Evolutionary conservation across 306 rosid species (phyloP).

Genomic region (Nissolia schottii): DNA sequence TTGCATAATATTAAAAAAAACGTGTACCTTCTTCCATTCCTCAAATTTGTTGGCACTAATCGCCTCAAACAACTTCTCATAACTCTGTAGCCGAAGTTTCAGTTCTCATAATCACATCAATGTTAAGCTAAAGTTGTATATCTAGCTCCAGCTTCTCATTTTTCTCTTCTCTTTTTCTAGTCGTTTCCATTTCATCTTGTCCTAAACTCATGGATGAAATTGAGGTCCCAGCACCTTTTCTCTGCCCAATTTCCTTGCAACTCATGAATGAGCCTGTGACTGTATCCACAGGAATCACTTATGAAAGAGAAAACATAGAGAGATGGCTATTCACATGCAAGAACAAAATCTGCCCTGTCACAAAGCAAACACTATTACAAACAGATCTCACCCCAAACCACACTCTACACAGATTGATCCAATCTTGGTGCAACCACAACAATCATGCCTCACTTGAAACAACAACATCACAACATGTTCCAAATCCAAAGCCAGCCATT

Average conservation of each 20-base stretch:
- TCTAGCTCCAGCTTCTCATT: not conserved
- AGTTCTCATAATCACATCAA: not conserved
- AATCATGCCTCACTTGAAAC: constrained; percentile 33
- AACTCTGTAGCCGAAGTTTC: not conserved
- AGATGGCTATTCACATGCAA: constrained; percentile 50
- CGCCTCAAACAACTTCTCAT: not conserved
- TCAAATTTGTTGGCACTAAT: not conserved
- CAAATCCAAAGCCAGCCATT: constrained; percentile 43
- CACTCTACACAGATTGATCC: constrained; percentile 63
- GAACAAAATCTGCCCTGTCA: constrained; percentile 45
- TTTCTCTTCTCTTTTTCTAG: not conserved
- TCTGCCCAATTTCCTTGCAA: constrained; percentile 67
- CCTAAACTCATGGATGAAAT: constrained; percentile 30
- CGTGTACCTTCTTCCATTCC: not conserved
- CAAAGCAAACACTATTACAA: constrained; percentile 39
- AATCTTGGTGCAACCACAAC: constrained; percentile 53
- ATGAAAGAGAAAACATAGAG: constrained; percentile 54
- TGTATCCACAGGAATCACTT: constrained; percentile 63
- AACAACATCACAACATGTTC: constrained; percentile 36
- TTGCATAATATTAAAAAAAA: not conserved
- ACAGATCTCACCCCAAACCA: constrained; percentile 65
- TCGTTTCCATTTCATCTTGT: not conserved
- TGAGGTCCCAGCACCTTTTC: constrained; percentile 50
- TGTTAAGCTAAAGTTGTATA: not conserved
- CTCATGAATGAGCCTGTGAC: constrained; percentile 77